phyloP scores from a whole-genome alignment of 305 asterid genomes.

The Fraxinus angustifolia region DNA sequence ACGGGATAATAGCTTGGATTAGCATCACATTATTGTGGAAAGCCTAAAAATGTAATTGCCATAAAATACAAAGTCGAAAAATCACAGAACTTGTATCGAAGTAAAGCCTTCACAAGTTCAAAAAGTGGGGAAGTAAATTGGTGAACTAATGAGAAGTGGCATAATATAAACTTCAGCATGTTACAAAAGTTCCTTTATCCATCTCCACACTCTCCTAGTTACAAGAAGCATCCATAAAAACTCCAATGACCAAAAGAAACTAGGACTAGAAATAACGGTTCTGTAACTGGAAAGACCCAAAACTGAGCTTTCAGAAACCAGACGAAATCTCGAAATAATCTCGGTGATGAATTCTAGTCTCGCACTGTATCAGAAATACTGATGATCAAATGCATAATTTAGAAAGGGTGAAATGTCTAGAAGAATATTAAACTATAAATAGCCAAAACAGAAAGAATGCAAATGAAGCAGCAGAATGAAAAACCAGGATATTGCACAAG shows the following conservation, averaged over 20 bases:
- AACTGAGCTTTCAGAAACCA: background rate
- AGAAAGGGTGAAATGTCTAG: background rate
- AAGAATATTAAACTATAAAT: background rate
- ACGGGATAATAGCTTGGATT: constrained; percentile 23
- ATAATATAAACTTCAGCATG: background rate
- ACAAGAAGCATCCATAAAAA: background rate
- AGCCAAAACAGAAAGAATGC: background rate
- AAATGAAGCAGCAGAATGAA: background rate
- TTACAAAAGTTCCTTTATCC: constrained; percentile 5
- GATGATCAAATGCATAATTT: background rate
- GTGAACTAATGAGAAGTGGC: background rate
- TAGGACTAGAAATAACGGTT: background rate
- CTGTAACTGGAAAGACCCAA: background rate
- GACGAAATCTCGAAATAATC: background rate
- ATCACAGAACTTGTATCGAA: background rate
- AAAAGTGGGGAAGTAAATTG: background rate
- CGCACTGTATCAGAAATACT: background rate
- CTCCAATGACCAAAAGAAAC: background rate
- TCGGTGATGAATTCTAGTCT: background rate
- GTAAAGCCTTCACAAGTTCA: background rate
- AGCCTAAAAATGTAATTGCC: background rate
- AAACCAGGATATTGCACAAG: background rate
- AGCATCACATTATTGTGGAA: constrained; percentile 19
- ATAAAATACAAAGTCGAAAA: constrained; percentile 8
- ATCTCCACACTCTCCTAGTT: background rate